Base-by-base conservation (phyloP, 768 basidiomycete genomes). In the Leccinum incarnatum region DNA sequence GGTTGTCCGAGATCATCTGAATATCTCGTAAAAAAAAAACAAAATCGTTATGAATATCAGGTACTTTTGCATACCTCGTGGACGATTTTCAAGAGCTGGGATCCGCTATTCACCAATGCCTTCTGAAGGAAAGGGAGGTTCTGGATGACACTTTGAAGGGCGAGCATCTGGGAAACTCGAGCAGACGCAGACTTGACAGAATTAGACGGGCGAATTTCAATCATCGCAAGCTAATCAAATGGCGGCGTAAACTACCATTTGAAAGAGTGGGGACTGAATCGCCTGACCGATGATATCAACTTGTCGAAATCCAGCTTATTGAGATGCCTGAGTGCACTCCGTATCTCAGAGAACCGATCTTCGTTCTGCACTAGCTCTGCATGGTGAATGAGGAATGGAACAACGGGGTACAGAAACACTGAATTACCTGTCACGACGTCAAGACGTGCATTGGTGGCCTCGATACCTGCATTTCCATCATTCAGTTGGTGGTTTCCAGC, bases 241-340 rank as follows among this genome's bases (percentile, higher is more conserved):
- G 15, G 27, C 5, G 15, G 17, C n/a, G 30, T 53, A 7, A 55
- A 50, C 11, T 25, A 54, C n/a, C 23, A 21, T 25, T 48, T 27
- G 6, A 30, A 30, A 3, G 53, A 6, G 40, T 4, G 2, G 46
- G 11, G 7, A 21, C 23, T 25, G 34, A 14, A 3, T 21, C 32
- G 5, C 62, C 78, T 59, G 65, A 88, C 90, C 27, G 83, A 83
- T 50, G 81, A 84, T 36, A 93, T 88, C 7, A 97, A 75, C 68
- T 90, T 95, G 72, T 98, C 95, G 27, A 96, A 82, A 65, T 98
- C 96, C 70, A 91, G 78, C 67, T 89, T 88, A 69, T 90, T 86
- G 54, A 94, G 72, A 2, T 79, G 72, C 69, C 85, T 88, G 48
- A 95, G 77, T 0, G 86, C 88, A 60, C 84, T 81, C 54, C 86